Base-by-base conservation (phyloP, 768 basidiomycete genomes). In the Chiua virens region DNA sequence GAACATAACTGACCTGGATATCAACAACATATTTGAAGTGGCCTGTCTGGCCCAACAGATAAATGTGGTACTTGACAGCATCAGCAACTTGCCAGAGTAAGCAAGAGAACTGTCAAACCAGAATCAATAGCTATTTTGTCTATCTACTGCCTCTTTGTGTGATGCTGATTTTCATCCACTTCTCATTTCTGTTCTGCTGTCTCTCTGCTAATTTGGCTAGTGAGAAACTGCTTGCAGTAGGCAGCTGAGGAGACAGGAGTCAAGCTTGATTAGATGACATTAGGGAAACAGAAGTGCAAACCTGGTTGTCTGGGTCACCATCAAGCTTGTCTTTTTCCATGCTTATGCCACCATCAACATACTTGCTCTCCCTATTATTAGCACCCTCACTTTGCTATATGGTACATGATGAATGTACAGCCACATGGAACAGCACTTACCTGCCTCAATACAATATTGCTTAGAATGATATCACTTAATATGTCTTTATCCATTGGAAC, bases 1-100 rank as follows among this genome's bases (percentile, higher is more conserved):
- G 32, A 30, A 18, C 14, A 46, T 5, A 37, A 55, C 75, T 23
- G 20, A 89, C 92, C 81, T 97, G 96, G 71, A 98, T 87, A 67
- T 98, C 93, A 8, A 98, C 92, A 65, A 98, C 98, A 69, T 98
- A 95, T 60, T 93, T 92, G 78, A 99, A 99, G 20, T 98, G 78
- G 59, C 98, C 97, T 0, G 96, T 99, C 69, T 99, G 95, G 7
- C 97, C 97, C 3, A 99, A 80, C n/a, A 98, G 82, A 70, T 98
- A 98, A 3, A 90, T 90, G 66, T 98, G 98, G 17, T 94, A 86
- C 68, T 98, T 98, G 53, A 98, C 90, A 11, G 94, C 92, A 64
- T 98, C 96, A n/a, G 91, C 74, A 37, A 93, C 79, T 92, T 98
- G 58, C 18, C 47, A 38, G 32, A n/a, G 40, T 60, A 53, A 62